Conservation (phyloP, 2,329 filamentous ascomycete genomes). For the Alternaria longipes region DNA sequence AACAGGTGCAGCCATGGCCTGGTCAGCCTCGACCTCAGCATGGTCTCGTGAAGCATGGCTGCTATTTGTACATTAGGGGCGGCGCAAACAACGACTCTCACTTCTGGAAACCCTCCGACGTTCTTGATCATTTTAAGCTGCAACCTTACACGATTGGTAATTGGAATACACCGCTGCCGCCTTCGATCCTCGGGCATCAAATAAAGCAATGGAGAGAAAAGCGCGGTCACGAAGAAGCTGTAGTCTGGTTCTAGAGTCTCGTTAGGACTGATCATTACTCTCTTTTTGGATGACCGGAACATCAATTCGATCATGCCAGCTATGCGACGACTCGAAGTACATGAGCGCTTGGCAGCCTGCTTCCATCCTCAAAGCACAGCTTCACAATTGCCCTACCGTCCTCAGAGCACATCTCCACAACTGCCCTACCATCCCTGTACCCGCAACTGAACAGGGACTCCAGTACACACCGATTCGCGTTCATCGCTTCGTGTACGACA, state of each 20-base stretch:
- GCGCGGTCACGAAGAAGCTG: neutral
- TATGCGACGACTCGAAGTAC: neutral
- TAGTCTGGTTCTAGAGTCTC: neutral
- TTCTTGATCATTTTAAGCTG: neutral
- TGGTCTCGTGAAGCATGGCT: neutral
- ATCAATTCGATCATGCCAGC: neutral
- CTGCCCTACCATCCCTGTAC: neutral
- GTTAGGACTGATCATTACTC: neutral
- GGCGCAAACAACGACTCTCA: neutral
- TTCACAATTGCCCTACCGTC: neutral
- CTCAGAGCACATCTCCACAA: neutral
- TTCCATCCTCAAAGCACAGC: neutral
- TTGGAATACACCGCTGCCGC: conserved; percentile 1
- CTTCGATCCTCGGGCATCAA: neutral
- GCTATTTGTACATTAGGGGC: neutral
- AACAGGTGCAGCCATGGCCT: neutral
- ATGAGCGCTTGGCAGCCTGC: neutral
- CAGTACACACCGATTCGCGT: neutral
- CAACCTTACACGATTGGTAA: neutral
- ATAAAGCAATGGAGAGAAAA: conserved; percentile 3
- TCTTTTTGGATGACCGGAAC: neutral
- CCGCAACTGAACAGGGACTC: neutral
- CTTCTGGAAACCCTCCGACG: neutral
- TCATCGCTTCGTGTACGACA: neutral
- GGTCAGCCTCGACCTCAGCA: neutral